Evolutionary conservation across 1,284 basidiomycete species (phyloP), one percentile per base, ranked within the genome.

Genomic region (Cryptococcus sp.): DNA sequence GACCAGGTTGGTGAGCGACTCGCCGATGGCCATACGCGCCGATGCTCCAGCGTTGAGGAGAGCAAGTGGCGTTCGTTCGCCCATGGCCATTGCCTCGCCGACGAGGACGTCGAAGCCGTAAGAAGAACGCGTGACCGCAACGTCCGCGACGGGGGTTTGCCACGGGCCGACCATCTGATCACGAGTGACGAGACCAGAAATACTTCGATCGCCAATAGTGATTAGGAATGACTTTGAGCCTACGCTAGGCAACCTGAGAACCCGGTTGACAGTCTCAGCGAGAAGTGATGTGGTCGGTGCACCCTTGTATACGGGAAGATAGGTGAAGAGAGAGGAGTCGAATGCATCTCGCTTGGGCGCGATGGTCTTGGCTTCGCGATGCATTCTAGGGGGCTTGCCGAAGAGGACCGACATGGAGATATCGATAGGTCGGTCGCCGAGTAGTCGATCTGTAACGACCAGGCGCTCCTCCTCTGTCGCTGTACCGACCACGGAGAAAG

Each of bases 151-250:
- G 39, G 95, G 95, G 4, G 97, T 91, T 80, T 99, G 95, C 90
- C 91, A 99, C 0, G 94, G 95, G 0, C 95, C 96, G 20, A 98
- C 92, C 95, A 99, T 98, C 80, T 99, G 95, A 76, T 99, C 95
- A 51, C 96, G 86, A 10, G 90, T 87, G 59, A 98, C 93, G 44
- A 99, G 87, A 52, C 95, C 96, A 0, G 94, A 94, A 75, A 99
- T 89, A 47, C 88, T 85, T 53, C 95, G 87, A 76, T 99, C 95
- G 38, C 96, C 95, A 60, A 99, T 99, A 50, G 96, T 99, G 79
- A 99, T 95, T 53, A 99, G 84, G 87, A 97, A 99, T 17, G 90
- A 89, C 78, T 99, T 99, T 51, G 92, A 95, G 1, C 87, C 93
- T 48, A 99, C 94, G 11, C 89, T 88, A 1, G 95, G 96, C 16